Percentiles rank a stretch among this genome's conserved stretches.
phyloP scores from a whole-genome alignment of 208 protist genomes.

The Wallacemonas sp. region DNA sequence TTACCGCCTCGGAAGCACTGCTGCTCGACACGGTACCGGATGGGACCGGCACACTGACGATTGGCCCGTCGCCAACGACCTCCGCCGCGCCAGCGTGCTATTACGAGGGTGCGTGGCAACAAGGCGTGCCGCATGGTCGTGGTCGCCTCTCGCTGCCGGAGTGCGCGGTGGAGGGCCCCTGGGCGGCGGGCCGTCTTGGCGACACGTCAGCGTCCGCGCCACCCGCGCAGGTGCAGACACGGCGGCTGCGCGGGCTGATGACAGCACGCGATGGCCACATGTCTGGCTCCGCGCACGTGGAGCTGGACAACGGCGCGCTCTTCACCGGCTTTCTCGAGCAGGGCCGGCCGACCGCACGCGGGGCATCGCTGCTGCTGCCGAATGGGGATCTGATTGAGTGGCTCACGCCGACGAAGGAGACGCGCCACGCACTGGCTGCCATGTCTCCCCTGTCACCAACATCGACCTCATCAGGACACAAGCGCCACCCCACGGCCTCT shows the following conservation, averaged over 20 bases:
- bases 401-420: slow-evolving; percentile 15
- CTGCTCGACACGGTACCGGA: not conserved
- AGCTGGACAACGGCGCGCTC: slow-evolving; percentile 44
- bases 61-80: not conserved
- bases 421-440: not conserved
- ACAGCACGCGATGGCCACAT: slow-evolving; percentile 23
- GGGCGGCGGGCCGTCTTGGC: slow-evolving; percentile 41
- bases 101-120: slow-evolving; percentile 55
- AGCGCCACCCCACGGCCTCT: too few relatives aligned
- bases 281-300: slow-evolving; percentile 42
- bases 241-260: slow-evolving; percentile 20
- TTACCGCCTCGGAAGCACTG: not conserved
- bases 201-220: slow-evolving; percentile 10
- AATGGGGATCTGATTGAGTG: slow-evolving; percentile 65
- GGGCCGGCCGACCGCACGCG: slow-evolving; percentile 19
- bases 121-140: slow-evolving; percentile 46
- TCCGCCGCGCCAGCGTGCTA: slow-evolving; percentile 18
- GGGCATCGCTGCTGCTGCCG: slow-evolving; percentile 37
- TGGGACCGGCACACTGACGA: not conserved
- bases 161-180: slow-evolving; percentile 50
- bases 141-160: slow-evolving; percentile 55
- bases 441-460: not conserved
- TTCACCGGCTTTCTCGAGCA: slow-evolving; percentile 43
- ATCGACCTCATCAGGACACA: not conserved
- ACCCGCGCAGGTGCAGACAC: slow-evolving; percentile 5